Evolutionary conservation across 1,284 basidiomycete species (phyloP).

Genomic region (Heterobasidion occidentale): DNA sequence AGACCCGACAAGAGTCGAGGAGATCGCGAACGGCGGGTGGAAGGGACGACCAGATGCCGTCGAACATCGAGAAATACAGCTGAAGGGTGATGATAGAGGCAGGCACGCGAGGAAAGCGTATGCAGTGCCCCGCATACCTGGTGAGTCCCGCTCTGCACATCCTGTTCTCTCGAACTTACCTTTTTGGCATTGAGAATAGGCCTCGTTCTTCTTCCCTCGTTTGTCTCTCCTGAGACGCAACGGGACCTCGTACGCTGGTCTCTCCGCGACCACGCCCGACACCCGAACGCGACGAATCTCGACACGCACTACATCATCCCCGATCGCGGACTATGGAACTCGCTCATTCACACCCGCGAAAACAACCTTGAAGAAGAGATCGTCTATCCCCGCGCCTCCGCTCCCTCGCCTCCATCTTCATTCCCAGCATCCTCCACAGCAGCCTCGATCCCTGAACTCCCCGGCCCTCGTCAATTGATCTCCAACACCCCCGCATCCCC

Average conservation of each 20-base stretch:
- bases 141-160: constrained; percentile 27
- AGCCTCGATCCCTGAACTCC: constrained; percentile 14
- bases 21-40: constrained; percentile 40
- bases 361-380: constrained; percentile 19
- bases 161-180: constrained; percentile 15
- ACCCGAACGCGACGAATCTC: constrained; percentile 83
- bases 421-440: constrained; percentile 10
- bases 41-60: constrained; percentile 32
- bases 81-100: background rate
- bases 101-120: constrained; percentile 29
- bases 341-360: constrained; percentile 31
- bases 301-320: constrained; percentile 80
- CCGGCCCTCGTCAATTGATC: constrained; percentile 59
- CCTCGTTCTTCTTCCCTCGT: constrained; percentile 72
- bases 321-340: constrained; percentile 63
- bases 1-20: constrained; percentile 29
- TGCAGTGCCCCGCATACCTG: constrained; percentile 45
- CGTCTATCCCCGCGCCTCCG: constrained; percentile 31
- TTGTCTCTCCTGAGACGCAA: constrained; percentile 55
- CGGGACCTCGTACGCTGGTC: constrained; percentile 61
- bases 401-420: constrained; percentile 14
- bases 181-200: constrained; percentile 40
- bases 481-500: constrained; percentile 55
- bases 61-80: constrained; percentile 15
- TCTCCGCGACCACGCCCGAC: constrained; percentile 63